Base-by-base conservation (phyloP, 495 filamentous ascomycete genomes). In the Lineolata rhizophorae region DNA sequence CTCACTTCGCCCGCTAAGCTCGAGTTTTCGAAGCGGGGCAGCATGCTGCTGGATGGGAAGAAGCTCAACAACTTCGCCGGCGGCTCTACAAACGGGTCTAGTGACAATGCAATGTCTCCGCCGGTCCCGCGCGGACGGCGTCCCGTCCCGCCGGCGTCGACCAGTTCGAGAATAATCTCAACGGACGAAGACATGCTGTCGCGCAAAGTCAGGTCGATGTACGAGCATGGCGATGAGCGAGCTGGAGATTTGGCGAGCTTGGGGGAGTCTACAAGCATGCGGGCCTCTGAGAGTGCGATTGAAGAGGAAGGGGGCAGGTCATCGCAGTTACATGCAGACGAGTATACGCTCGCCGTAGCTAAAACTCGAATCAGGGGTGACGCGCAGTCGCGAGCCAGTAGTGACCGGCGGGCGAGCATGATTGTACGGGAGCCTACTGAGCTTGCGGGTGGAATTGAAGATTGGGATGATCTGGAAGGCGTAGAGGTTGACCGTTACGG, bases 391-490 rank as follows among this genome's bases (percentile, higher is more conserved):
- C 22, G 22, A 6, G 6, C 6, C 22, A 25, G 6, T 6, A 6
- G 6, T 6, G 6, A 25, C 22, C n/a, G n/a, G 16, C 38, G 42
- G 17, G 45, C 35, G 16, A 44, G 39, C 36, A 30, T 38, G 13
- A 46, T 62, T 38, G 56, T 60, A 36, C 53, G 58, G 34, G 61
- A 72, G 37, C 54, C 62, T 10, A 52, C 56, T 27, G 72, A 75
- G 51, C 52, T 72, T 10, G 80, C 82, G 10, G 84, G 83, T 11
- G 85, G 85, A 0, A 69, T 90, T 25, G 87, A 99, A 46, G 84
- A 93, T 45, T 99, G 87, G 90, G 75, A 85, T 43, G 74, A 93
- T 50, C 55, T 99, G 8, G 61, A 73, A n/a, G 76, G 66, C n/a
- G 64, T 58, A 24, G 78, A 91, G 48, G 77, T 95, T 26, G 87